Percentiles rank a stretch among this genome's conserved stretches.
Evolutionary conservation across 2,329 filamentous ascomycete species (phyloP).

Genomic region (Zymoseptoria passerinii): DNA sequence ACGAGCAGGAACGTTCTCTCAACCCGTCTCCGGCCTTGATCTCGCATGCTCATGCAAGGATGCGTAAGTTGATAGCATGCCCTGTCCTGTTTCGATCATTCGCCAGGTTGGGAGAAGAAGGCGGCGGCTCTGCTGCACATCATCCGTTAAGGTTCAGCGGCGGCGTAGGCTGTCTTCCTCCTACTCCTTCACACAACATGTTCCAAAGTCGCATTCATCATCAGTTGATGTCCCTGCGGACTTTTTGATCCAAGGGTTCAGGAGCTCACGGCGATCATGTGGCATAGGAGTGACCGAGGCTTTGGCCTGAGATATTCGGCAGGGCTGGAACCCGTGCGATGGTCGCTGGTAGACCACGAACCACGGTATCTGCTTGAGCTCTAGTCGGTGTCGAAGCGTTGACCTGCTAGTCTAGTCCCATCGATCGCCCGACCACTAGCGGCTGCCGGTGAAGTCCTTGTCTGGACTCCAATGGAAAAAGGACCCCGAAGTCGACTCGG

Average conservation of each 20-base stretch:
- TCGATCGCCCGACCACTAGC: not conserved
- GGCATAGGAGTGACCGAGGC: not conserved
- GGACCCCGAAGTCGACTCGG: not conserved
- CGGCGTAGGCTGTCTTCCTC: not conserved
- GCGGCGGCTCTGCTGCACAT: not conserved
- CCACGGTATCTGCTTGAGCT: not conserved
- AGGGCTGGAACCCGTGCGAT: not conserved
- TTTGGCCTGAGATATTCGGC: not conserved
- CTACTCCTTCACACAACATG: not conserved
- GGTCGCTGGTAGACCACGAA: not conserved
- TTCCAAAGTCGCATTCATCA: too few relatives aligned
- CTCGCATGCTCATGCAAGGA: not conserved
- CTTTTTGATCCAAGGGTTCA: not conserved
- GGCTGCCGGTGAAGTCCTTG: not conserved
- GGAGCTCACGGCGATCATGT: not conserved
- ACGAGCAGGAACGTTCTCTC: not conserved
- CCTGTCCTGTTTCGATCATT: not conserved
- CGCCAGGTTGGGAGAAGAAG: not conserved
- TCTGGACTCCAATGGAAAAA: not conserved
- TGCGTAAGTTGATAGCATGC: not conserved
- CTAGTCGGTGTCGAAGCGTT: not conserved
- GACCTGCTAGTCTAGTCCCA: not conserved
- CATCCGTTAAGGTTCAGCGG: not conserved
- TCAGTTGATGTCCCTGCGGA: not conserved
- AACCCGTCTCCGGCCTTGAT: not conserved